Evolutionary conservation across 2,329 filamentous ascomycete species (phyloP), one percentile per base, ranked within the genome.

Genomic region (Ampelomyces quisqualis): DNA sequence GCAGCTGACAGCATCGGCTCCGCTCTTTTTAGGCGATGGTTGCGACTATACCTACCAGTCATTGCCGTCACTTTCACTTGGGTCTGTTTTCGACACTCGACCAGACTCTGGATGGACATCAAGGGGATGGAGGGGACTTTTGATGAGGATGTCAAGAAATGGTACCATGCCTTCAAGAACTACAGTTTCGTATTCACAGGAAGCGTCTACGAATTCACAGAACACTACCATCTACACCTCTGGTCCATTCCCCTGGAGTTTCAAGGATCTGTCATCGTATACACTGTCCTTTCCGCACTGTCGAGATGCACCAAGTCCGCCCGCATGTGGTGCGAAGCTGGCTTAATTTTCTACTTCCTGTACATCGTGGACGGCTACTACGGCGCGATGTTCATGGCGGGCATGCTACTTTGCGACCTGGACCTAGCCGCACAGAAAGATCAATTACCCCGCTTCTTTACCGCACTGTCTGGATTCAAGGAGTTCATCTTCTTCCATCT

Each of bases 111-210:
- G 41, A 34, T 57, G 8, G 47, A 77, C 0, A 73, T 81, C 24
- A 73, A 73, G 5, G 67, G 75, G 38, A 59, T 57, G 45, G 79
- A 86, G 58, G 71, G 79, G 58, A 57, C 58, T 1, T 66, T 55
- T 23, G 37, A 53, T 6, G 61, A 65, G 30, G 63, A 67, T 9
- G 20, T 62, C 20, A 45, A 41, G 34, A 46, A 31, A 7, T 68
- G 61, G 53, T 65, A 64, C 31, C 47, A 48, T 14, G 53, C 50
- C 4, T 63, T 69, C 49, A 86, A 86, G 60, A 85, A 85, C 62
- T 86, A 83, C 68, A 86, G 77, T 64, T 86, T 83, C 58, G 60
- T 85, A 26, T 86, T 80, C 67, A 77, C 78, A 28, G 79, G 80
- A 5, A 77, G 77, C 1, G 68, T 75, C 7, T 75, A 78, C 8